Evolutionary conservation across 495 filamentous ascomycete genomes (phyloP), one percentile per base, ranked within the genome.

Genomic region (Penicillium flavigenum): DNA sequence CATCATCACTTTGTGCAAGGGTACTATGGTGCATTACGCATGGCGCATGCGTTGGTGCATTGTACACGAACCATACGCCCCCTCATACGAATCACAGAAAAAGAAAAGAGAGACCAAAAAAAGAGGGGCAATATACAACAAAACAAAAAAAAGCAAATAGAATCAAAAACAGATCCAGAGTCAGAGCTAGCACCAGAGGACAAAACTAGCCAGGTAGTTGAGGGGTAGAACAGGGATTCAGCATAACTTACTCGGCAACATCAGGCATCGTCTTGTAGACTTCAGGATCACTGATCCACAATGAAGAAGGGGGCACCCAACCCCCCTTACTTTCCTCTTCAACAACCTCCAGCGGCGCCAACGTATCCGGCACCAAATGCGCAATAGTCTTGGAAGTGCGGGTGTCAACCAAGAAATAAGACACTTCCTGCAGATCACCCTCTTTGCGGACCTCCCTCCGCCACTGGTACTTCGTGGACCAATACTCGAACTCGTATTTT

Each of bases 401-500:
- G 60, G 79, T 82, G 57, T 90, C 84, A 62, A 89, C 72, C 8
- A 98, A 83, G 62, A 93, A 86, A 67, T 87, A 98, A 19, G 88
- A 88, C 11, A 90, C 76, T 49, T 84, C 79, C 22, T 79, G 78
- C 71, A 79, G 67, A 70, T 84, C 67, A 69, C 83, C 72, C 51
- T 84, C 77, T 69, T 83, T 86, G 53, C 86, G 83, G 29, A 81
- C 73, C 31, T 86, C 79, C 31, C 92, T 84, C 68, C 86, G 87
- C 94, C 94, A 98, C 57, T 82, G 80, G 73, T 98, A 98, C 43
- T 78, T 83, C 51, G 84, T 84, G 34, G 88, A 89, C 92, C 92
- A 96, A 77, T 94, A 96, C 71, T 95, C 88, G 61, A 90, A 95
- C 53, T 92, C 88, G 70, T 96, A 96, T 58, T 85, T 85, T 72